Percentiles rank a stretch among this genome's conserved stretches.
Evolutionary conservation across 805 yeast species (phyloP).

Genomic region (Kurtzmaniella fragi): DNA sequence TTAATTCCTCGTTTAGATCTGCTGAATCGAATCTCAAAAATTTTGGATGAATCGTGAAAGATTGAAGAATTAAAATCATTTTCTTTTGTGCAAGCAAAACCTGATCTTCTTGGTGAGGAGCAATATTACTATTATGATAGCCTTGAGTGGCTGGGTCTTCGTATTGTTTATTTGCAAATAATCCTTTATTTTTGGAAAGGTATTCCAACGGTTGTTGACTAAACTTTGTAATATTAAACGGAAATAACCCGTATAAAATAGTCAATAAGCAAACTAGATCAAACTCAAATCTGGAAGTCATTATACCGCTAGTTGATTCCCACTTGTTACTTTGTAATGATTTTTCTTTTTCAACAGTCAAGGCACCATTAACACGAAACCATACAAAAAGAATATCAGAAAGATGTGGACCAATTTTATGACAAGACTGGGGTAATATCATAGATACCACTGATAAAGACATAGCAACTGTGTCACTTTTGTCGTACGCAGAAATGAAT

Average conservation of each 20-base stretch:
- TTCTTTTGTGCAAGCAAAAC: conserved; percentile 13
- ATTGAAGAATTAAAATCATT: conserved; percentile 14
- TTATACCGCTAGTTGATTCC: conserved; percentile 6
- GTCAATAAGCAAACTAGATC: conserved; percentile 37
- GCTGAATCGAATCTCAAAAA: conserved; percentile 24
- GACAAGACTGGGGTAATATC: conserved; percentile 40
- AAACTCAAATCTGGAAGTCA: conserved; percentile 16
- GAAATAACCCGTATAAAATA: conserved; percentile 54
- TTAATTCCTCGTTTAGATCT: conserved; percentile 12
- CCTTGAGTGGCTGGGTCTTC: conserved; percentile 2
- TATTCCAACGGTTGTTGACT: conserved; percentile 37
- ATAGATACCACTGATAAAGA: conserved; percentile 26
- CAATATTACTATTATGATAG: conserved; percentile 17
- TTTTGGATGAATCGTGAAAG: conserved; percentile 47
- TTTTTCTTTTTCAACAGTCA: background rate
- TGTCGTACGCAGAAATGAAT: conserved; percentile 37
- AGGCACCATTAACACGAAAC: too few relatives aligned
- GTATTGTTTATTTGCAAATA: background rate
- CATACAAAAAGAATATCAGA: conserved; percentile 40
- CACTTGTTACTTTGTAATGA: background rate
- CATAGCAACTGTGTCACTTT: conserved; percentile 31
- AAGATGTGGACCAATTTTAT: conserved; percentile 24
- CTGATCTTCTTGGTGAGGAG: conserved; percentile 29
- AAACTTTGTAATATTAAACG: conserved; percentile 43
- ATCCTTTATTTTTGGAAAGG: conserved; percentile 9